Evolutionary conservation across 2,329 filamentous ascomycete species (phyloP), one percentile per base, ranked within the genome.

Genomic region (Aspergillus sp.): DNA sequence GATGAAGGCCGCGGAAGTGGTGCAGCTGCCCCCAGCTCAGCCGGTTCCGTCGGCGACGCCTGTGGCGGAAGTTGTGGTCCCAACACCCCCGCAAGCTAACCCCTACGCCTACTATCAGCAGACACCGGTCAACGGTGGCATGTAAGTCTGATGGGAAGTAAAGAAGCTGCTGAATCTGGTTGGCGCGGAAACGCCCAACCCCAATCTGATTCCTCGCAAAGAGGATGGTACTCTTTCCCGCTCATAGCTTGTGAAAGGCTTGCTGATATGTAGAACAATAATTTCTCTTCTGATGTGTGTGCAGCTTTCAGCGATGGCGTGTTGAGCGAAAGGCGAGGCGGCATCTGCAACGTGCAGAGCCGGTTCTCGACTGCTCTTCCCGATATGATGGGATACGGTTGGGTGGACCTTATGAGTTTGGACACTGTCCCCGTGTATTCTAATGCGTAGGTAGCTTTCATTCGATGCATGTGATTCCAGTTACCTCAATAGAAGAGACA

Each of bases 51-150:
- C 57, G 55, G 45, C 55, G n/a, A 45, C 49, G 10, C 41, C 58
- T 10, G 47, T 57, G 8, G 61, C 63, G 28, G 52, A 54, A 36
- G 57, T 67, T 13, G 59, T 63, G 6, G 47, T 59, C 21, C 48
- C 63, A 32, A 59, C 67, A 9, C 63, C 68, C 12, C 65, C 67
- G 6, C 63, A 68, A 52, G 60, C 67, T 36, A 65, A 71, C 41
- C 60, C 69, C 13, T 71, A 74, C 60, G 68, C 66, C 36, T 72
- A 74, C 61, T 74, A 74, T 52, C 72, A 74, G 55, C 67, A 73
- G 59, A 55, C 47, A 19, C 67, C 71, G 13, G 67, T 71, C 19
- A 75, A 75, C 51, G 73, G 71, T 19, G 63, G 58, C 17, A 52
- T 61, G 23, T 55, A 17, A 55, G 56, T 51, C 59, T 60, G 30